Evolutionary conservation across 2,329 filamentous ascomycete genomes (phyloP), one percentile per base, ranked within the genome.

Genomic region (Chaetomiaceae sp.): DNA sequence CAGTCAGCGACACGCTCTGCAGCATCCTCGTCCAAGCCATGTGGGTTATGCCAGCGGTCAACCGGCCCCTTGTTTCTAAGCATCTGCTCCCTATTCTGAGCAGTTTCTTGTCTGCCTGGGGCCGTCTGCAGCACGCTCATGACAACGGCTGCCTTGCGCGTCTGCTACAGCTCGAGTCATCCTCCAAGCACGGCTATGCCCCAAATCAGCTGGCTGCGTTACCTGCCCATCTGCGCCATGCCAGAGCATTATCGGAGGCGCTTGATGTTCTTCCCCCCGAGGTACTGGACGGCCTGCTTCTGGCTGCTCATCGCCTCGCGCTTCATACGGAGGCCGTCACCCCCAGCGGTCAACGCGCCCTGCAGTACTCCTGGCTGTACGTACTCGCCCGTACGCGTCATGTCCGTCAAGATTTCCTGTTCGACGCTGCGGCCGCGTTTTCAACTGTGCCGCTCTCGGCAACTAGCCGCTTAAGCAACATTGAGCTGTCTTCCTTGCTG

Each of bases 401-500:
- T 11, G 48, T 58, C 15, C 49, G 45, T 33, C 39, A 54, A 14
- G 45, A 49, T 2, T 38, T 47, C 5, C 15, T 57, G 8, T 54
- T 55, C 10, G 45, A 51, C 15, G 26, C 48, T 11, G 37, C 42
- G 19, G 27, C 45, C 29, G 35, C 41, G 26, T 18, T 57, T 39
- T 44, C 53, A 12, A 38, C 39, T 20, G 38, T 50, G 33, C 48
- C 57, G 14, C 6, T 38, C 7, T 3, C 14, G 48, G 48, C n/a
- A 27, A 43, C 38, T 33, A 43, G 18, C 36, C 51, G 42, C 10
- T 19, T 61, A 14, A 46, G 44, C 15, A 38, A 47, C 19, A 36
- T 40, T 9, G 58, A 61, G 20, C 36, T 65, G 26, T 61, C 57
- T 37, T 51, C 55, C 4, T 51, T 66, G 32, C 39, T 64, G 4